Evolutionary conservation across 2,329 filamentous ascomycete genomes (phyloP), one percentile per base, ranked within the genome.

Genomic region (Alternaria alternata): DNA sequence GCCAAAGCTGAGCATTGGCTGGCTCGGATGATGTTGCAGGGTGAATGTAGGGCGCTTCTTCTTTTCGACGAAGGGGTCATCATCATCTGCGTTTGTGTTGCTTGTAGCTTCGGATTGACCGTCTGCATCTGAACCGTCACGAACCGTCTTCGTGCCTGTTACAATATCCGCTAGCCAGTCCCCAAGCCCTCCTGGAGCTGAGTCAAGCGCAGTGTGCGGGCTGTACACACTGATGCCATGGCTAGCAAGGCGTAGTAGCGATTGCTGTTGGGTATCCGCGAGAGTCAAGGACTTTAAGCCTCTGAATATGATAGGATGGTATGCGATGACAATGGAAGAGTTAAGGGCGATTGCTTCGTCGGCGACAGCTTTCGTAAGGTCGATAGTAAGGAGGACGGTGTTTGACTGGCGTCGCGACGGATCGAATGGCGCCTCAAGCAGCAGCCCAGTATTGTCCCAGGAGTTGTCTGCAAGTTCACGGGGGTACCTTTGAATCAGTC

Each of bases 241-340:
- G 64, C 92, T 91, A 47, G 90, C 91, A 12, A 99, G 86, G 44
- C 90, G 87, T 4, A 99, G 85, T 32, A 99, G 87, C 7, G 92
- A 92, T 43, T 89, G 86, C 76, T 99, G 95, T 78, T 98, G 95
- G 9, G 92, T 87, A 75, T 99, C 91, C 63, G 86, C 85, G 48
- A 93, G 86, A 34, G 92, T 96, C 75, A 99, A 83, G 65, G 92
- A 90, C 81, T 97, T 99, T 68, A 99, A 85, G 54, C 91, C 91
- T 49, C 91, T 89, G 84, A 99, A 99, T 75, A 99, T 98, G 76
- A 98, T 95, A 22, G 95, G 95, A 80, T 99, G 95, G 78, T 99
- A 99, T 72, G 93, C 91, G 57, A 99, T 85, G 54, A 99, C 88
- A 62, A 96, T 87, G 7, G 90, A 92, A 63, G 88, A 91, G 39